These are phyloP conservation scores for Fusarium sp. DNA, from an alignment of 2,329 filamentous ascomycete species.

Conservation along the genomic window DNA sequence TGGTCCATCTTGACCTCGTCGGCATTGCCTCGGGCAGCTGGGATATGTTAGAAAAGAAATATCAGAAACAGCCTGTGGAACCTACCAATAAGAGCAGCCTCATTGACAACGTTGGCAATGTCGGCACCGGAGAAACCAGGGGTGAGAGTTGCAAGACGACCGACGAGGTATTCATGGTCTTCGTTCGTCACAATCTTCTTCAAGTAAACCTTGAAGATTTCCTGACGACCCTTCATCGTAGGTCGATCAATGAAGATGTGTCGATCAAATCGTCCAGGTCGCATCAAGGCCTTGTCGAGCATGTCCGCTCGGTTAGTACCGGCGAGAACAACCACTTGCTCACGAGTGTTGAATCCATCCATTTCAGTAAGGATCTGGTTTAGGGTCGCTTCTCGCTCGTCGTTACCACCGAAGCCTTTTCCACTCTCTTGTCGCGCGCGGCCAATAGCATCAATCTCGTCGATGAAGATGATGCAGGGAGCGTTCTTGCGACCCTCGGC, in stretches of 20 bases:
- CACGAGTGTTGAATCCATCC: slow-evolving; percentile 98
- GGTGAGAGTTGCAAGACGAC: slow-evolving; percentile 89
- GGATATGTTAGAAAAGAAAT: slow-evolving; percentile 27
- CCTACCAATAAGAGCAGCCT: slow-evolving; percentile 94
- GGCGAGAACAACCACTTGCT: slow-evolving; percentile 95
- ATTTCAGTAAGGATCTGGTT: slow-evolving; percentile 99
- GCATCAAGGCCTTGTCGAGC: slow-evolving; percentile 94
- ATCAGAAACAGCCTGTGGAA: slow-evolving; percentile 48
- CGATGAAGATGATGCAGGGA: slow-evolving; percentile 99
- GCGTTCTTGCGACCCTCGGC: slow-evolving; percentile 94
- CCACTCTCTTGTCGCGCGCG: slow-evolving; percentile 86
- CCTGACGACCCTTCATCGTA: slow-evolving; percentile 95
- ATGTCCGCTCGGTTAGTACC: slow-evolving; percentile 97
- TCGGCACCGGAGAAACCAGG: slow-evolving; percentile 97
- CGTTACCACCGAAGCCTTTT: slow-evolving; percentile 82
- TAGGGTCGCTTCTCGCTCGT: slow-evolving; percentile 94
- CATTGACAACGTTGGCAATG: slow-evolving; percentile 98
- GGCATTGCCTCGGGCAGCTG: slow-evolving; percentile 86
- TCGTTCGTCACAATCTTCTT: slow-evolving; percentile 95
- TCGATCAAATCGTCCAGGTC: slow-evolving; percentile 94
- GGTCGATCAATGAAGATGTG: slow-evolving; percentile 95
- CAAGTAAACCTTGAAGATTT: slow-evolving; percentile 95
- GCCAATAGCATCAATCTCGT: slow-evolving; percentile 98
- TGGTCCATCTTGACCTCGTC: slow-evolving; percentile 86
- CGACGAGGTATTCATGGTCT: slow-evolving; percentile 87